These are phyloP conservation scores for Ammopiptanthus mongolicus DNA, from an alignment of 306 rosid species.

Conservation along the genomic window DNA sequence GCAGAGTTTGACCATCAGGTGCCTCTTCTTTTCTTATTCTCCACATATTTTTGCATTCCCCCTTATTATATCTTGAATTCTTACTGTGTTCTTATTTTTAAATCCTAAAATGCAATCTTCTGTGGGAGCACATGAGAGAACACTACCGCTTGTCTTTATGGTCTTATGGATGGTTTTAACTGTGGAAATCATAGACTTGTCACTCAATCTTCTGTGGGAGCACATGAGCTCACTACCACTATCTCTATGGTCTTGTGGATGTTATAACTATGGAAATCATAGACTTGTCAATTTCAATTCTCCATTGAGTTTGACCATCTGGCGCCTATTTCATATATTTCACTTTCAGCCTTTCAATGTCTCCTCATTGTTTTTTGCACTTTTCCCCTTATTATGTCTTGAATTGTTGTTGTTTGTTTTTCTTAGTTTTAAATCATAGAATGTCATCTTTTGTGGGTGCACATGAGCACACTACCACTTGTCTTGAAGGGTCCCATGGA, in stretches of 20 bases:
- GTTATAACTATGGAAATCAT: too few species aligned
- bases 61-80: not conserved
- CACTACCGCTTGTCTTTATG: not conserved
- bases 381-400: not conserved
- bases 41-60: not conserved
- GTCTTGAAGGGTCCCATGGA: not conserved
- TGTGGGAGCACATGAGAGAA: not conserved
- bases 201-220: too few species aligned
- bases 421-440: not conserved
- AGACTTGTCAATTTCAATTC: too few species aligned
- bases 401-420: not conserved
- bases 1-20: conserved; percentile 91
- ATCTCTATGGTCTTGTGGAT: too few species aligned
- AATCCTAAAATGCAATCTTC: not conserved
- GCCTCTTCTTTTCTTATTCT: not conserved
- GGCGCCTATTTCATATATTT: too few species aligned
- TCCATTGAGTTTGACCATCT: too few species aligned
- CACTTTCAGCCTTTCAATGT: too few species aligned
- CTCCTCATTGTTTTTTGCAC: not conserved
- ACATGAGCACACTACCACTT: not conserved
- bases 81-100: not conserved
- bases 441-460: not conserved
- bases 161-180: not conserved
- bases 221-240: too few species aligned
- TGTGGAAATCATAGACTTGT: not conserved